Conservation (phyloP, 495 filamentous ascomycete genomes). For the Tetracladium setigerum region DNA sequence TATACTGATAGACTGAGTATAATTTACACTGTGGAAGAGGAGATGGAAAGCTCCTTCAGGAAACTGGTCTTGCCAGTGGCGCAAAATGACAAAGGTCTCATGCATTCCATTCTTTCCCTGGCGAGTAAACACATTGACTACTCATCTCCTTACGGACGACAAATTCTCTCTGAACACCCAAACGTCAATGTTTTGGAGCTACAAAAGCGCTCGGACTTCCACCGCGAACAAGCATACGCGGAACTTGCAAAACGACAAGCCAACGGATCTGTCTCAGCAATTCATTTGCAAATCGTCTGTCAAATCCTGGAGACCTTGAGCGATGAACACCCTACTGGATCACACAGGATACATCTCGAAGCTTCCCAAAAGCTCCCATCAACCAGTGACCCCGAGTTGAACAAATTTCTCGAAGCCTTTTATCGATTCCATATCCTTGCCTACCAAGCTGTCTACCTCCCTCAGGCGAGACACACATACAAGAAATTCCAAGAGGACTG, state of each 20-base stretch:
- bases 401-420: constrained; percentile 83
- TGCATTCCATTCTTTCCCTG: constrained; percentile 87
- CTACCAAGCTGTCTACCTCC: constrained; percentile 64
- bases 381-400: constrained; percentile 51
- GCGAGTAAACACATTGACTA: constrained; percentile 74
- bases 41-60: constrained; percentile 83
- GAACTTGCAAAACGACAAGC: constrained; percentile 36
- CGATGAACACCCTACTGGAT: constrained; percentile 67
- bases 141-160: constrained; percentile 37
- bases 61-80: constrained; percentile 84
- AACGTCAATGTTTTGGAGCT: constrained; percentile 33
- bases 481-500: constrained; percentile 33
- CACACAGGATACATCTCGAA: constrained; percentile 75
- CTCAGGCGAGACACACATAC: constrained; percentile 18
- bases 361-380: constrained; percentile 63
- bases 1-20: constrained; percentile 75
- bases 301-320: constrained; percentile 75
- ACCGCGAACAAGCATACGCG: constrained; percentile 53
- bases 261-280: constrained; percentile 54
- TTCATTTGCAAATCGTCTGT: constrained; percentile 64
- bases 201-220: constrained; percentile 41
- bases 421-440: constrained; percentile 87
- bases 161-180: constrained; percentile 35
- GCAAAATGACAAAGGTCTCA: constrained; percentile 71
- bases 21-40: constrained; percentile 76